Evolutionary conservation across 129 eudicot species (phyloP).

Genomic region (Flaveria bidentis): DNA sequence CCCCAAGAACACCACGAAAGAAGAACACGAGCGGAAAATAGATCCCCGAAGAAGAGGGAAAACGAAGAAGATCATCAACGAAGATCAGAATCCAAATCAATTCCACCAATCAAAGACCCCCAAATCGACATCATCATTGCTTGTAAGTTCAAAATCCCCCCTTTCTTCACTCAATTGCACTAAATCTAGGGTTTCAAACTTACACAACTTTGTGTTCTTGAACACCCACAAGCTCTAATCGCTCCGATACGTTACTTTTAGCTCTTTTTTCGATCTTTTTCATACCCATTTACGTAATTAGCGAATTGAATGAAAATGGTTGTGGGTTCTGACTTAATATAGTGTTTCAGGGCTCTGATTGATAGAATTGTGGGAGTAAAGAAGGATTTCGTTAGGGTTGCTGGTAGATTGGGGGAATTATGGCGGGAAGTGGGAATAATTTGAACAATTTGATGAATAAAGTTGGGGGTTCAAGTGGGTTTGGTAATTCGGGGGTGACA

Average conservation of each 20-base stretch:
- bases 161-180: conserved; percentile 15
- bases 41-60: conserved; percentile 11
- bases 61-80: conserved; percentile 6
- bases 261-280: neutral
- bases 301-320: neutral
- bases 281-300: neutral
- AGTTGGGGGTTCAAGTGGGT: conserved; percentile 32
- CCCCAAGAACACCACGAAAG: conserved; percentile 29
- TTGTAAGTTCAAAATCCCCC: conserved; percentile 15
- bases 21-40: conserved; percentile 6
- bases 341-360: conserved; percentile 18
- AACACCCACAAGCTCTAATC: neutral
- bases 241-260: conserved; percentile 6
- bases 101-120: neutral
- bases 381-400: neutral
- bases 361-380: conserved; percentile 9
- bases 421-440: conserved; percentile 45
- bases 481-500: conserved; percentile 15
- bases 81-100: neutral
- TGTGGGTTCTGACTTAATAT: conserved; percentile 6
- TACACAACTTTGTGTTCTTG: too few relatives aligned
- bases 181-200: conserved; percentile 41
- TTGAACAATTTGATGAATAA: conserved; percentile 44
- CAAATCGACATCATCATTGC: neutral
- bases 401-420: conserved; percentile 18